phyloP scores from a whole-genome alignment of 2,329 filamentous ascomycete genomes.

The Xylariales sp. region DNA sequence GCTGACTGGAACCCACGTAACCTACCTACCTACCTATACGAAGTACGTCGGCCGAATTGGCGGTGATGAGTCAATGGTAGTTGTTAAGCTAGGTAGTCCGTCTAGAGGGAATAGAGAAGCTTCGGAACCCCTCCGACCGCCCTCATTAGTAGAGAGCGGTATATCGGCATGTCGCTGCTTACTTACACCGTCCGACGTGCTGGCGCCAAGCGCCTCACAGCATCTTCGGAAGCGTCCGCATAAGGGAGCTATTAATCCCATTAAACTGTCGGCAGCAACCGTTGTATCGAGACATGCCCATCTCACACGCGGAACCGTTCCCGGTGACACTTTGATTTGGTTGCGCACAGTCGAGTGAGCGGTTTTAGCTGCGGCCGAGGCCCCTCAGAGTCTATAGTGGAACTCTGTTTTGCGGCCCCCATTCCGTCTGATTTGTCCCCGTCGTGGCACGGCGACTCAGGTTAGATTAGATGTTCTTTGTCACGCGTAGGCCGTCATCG shows the following conservation, averaged over 20 bases:
- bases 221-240: neutral
- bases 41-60: no score
- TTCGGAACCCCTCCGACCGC: no score
- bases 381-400: neutral
- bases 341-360: neutral
- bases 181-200: neutral
- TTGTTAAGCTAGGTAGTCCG: no score
- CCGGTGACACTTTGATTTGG: neutral
- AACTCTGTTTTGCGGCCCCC: neutral
- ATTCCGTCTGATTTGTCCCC: neutral
- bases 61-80: no score
- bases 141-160: no score
- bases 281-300: neutral
- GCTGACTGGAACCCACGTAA: no score
- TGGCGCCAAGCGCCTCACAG: neutral
- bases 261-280: neutral
- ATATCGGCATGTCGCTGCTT: neutral
- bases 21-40: no score
- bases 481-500: neutral
- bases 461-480: neutral
- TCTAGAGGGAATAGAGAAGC: no score
- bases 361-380: neutral
- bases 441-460: neutral
- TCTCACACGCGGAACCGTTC: neutral
- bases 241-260: neutral